Evolutionary conservation across 1,139 yeast species (phyloP).

Genomic region (Pichia kudriavzevii): DNA sequence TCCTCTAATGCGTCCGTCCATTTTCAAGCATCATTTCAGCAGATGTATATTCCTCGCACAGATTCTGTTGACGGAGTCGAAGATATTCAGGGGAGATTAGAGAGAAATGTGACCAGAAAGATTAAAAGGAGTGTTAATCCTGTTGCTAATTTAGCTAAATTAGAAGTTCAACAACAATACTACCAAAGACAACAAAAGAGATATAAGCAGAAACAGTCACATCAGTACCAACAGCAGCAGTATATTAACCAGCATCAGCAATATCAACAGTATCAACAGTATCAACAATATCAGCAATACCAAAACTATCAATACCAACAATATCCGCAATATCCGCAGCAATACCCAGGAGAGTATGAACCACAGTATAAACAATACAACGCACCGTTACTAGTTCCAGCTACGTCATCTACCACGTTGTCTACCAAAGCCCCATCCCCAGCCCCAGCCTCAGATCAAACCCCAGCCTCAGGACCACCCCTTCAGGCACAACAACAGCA

Average conservation of each 20-base stretch:
- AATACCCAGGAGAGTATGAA: background rate
- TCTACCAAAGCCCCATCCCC: background rate
- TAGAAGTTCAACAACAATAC: background rate
- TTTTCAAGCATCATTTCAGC: no score
- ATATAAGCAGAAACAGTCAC: constrained; percentile 1
- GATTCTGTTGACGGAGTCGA: no score
- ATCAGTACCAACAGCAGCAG: background rate
- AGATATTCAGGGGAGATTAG: no score
- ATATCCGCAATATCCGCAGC: constrained; percentile 4
- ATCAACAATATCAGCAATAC: background rate
- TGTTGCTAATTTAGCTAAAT: background rate
- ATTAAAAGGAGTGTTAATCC: no score
- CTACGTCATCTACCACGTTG: background rate
- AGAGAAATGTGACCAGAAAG: no score
- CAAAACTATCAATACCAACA: background rate
- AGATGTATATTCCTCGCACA: no score
- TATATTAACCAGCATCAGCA: constrained; percentile 1
- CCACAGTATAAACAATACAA: background rate
- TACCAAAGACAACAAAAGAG: background rate
- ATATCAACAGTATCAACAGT: background rate
- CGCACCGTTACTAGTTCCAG: background rate
- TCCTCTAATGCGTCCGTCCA: no score
- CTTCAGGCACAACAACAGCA: background rate
- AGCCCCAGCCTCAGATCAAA: background rate
- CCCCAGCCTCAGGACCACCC: background rate